These are phyloP conservation scores for Meyerozyma carpophila DNA, from an alignment of 1,139 yeast species.

Conservation along the genomic window DNA sequence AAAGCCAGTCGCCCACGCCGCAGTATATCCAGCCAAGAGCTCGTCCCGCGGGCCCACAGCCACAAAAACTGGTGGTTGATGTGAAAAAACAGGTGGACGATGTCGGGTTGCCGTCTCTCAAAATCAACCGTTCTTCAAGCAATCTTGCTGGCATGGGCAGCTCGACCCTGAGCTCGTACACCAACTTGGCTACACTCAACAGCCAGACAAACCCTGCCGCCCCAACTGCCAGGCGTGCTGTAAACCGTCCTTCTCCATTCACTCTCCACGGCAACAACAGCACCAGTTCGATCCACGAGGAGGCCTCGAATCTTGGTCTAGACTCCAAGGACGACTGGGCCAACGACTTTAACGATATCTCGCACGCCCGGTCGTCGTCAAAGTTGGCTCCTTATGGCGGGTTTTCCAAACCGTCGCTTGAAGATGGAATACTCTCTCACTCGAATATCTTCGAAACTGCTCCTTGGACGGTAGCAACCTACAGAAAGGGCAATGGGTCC, in stretches of 20 bases:
- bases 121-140: slow-evolving; percentile 33
- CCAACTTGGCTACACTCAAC: slow-evolving; percentile 11
- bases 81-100: slow-evolving; percentile 20
- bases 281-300: slow-evolving; percentile 28
- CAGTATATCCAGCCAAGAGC: slow-evolving; percentile 46
- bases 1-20: slow-evolving; percentile 9
- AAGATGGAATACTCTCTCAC: slow-evolving; percentile 36
- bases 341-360: slow-evolving; percentile 23
- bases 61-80: slow-evolving; percentile 37
- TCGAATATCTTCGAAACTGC: slow-evolving; percentile 62
- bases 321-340: slow-evolving; percentile 15
- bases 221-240: slow-evolving; percentile 12
- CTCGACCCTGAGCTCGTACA: slow-evolving; percentile 7
- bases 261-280: slow-evolving; percentile 25
- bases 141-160: slow-evolving; percentile 16
- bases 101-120: slow-evolving; percentile 35
- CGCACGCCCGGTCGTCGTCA: slow-evolving; percentile 23
- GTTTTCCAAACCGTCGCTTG: slow-evolving; percentile 52
- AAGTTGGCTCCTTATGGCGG: slow-evolving; percentile 73
- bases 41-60: slow-evolving; percentile 18
- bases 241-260: slow-evolving; percentile 15
- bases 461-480: slow-evolving; percentile 68
- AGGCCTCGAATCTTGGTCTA: slow-evolving; percentile 15
- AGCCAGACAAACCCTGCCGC: slow-evolving; percentile 5
- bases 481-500: slow-evolving; percentile 84